Evolutionary conservation across 2,329 filamentous ascomycete species (phyloP), one percentile per base, ranked within the genome.

Genomic region (Ramularia collo-cygni): DNA sequence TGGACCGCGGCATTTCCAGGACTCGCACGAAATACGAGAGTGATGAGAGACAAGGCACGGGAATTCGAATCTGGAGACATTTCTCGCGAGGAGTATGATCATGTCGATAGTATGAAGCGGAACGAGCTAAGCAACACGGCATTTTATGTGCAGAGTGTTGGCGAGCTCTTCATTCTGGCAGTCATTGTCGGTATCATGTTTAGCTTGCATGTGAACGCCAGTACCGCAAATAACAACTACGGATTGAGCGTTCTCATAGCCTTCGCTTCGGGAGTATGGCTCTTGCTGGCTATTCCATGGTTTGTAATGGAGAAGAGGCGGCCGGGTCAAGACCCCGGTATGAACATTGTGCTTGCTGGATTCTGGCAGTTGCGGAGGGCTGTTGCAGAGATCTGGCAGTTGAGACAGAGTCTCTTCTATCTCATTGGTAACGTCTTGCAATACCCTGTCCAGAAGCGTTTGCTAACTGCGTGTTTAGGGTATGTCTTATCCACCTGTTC

Each of bases 321-420:
- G 2, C 77, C 80, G 0, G 80, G 80, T 0, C 74, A 75, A 46
- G 63, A 71, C 46, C 63, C 66, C 2, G 66, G 67, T 3, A 67
- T 65, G 46, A 73, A 69, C 40, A 71, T 76, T 19, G 50, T 83
- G 15, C 65, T 74, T 14, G 72, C 78, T 2, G 79, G 80, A 2
- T 64, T 82, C 33, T 78, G 73, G 70, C 79, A 83, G 55, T 63
- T 82, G 0, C 70, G 66, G 42, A 67, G 75, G 46, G 80, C 80
- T 0, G 41, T 75, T 2, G 64, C 61, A 0, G 72, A 81, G 54
- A 75, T 83, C 12, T 79, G 76, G 74, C 71, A 75, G 27, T 61
- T 84, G 31, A 79, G 76, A 55, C 81, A 84, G 61, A 79, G 73
- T 46, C 58, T 83, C 18, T 64, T 81, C 13, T 84, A 83, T 56